phyloP scores from a whole-genome alignment of 805 yeast species.

The Candida argentea region DNA sequence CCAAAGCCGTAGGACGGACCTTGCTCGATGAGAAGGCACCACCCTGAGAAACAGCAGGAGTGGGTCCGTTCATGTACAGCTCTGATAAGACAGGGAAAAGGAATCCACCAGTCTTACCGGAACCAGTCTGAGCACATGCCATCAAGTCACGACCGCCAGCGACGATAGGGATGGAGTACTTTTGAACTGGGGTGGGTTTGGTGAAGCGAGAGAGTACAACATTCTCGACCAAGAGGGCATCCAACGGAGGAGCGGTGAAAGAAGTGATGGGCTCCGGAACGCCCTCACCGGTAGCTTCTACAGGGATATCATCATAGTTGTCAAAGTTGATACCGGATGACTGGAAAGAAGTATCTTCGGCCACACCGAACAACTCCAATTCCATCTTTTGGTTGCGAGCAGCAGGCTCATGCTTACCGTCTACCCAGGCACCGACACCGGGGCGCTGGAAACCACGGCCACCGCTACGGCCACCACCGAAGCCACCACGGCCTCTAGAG shows the following conservation, averaged over 20 bases:
- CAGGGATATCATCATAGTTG: conserved; percentile 97
- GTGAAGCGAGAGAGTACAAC: conserved; percentile 82
- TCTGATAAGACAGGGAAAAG: conserved; percentile 94
- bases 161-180: conserved; percentile 87
- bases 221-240: conserved; percentile 74
- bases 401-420: conserved; percentile 85
- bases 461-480: conserved; percentile 16
- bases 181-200: conserved; percentile 94
- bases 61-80: conserved; percentile 83
- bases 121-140: conserved; percentile 98
- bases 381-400: conserved; percentile 61
- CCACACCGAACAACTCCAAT: conserved; percentile 72
- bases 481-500: conserved; percentile 12
- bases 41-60: conserved; percentile 39
- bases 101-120: conserved; percentile 99
- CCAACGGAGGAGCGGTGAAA: conserved; percentile 90
- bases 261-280: conserved; percentile 89
- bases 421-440: conserved; percentile 73
- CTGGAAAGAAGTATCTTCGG: conserved; percentile 67
- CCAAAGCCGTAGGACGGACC: conserved; percentile 89
- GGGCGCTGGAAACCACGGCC: conserved; percentile 24
- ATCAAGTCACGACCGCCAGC: conserved; percentile 83
- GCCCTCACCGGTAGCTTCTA: conserved; percentile 90
- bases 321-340: conserved; percentile 97
- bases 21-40: conserved; percentile 55